Percentiles rank a stretch among this genome's conserved stretches.
Evolutionary conservation across 2,329 filamentous ascomycete species (phyloP).

Genomic region (Xylogone sp.): DNA sequence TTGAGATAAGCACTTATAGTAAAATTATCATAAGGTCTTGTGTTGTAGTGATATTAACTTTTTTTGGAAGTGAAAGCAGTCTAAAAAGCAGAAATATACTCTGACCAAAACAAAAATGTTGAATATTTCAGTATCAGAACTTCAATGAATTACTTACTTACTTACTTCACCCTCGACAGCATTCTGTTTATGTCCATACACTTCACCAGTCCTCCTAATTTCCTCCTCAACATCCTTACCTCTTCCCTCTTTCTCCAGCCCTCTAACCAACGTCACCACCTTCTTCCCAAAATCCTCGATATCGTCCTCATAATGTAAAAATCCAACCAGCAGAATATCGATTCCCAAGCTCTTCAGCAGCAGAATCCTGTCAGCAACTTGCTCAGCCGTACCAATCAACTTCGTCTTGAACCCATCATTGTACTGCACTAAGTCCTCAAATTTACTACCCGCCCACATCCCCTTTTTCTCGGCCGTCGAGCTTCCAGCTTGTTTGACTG

Average conservation of each 20-base stretch:
- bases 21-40: no score
- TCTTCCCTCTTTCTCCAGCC: slow-evolving; percentile 42
- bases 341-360: slow-evolving; percentile 42
- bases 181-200: slow-evolving; percentile 30
- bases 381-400: slow-evolving; percentile 47
- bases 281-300: slow-evolving; percentile 44
- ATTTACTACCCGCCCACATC: slow-evolving; percentile 50
- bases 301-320: slow-evolving; percentile 50
- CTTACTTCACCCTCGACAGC: no score
- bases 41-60: no score
- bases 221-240: slow-evolving; percentile 43
- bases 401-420: slow-evolving; percentile 55
- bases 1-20: no score
- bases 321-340: slow-evolving; percentile 41
- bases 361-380: slow-evolving; percentile 46
- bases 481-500: slow-evolving; percentile 46
- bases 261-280: slow-evolving; percentile 42
- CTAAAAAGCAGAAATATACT: no score
- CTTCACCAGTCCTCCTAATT: slow-evolving; percentile 42
- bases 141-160: neutral
- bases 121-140: no score
- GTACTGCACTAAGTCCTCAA: slow-evolving; percentile 51
- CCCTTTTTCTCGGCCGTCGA: slow-evolving; percentile 43
- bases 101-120: no score
- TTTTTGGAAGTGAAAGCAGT: no score